These are phyloP conservation scores for Lipomyces mesembrius DNA, from an alignment of 805 yeast species.

Conservation along the genomic window DNA sequence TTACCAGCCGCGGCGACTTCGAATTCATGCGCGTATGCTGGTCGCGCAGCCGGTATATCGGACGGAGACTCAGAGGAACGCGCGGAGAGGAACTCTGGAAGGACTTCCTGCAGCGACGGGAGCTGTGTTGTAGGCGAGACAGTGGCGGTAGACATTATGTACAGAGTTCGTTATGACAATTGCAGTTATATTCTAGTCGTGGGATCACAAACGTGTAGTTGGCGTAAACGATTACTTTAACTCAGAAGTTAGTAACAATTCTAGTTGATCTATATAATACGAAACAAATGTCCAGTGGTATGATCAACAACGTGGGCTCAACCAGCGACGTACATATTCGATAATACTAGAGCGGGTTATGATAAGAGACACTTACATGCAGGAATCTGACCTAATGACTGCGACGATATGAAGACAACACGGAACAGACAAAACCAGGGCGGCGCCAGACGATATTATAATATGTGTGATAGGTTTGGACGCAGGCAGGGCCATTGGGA, in stretches of 20 bases:
- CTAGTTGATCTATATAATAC: too few species aligned
- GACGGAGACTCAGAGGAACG: slow-evolving; percentile 7
- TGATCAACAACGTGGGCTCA: too few species aligned
- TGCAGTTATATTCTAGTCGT: background rate
- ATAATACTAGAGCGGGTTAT: background rate
- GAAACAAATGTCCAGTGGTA: too few species aligned
- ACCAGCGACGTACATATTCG: too few species aligned
- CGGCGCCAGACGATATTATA: background rate
- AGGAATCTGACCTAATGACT: background rate
- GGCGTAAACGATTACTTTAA: background rate
- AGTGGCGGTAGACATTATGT: slow-evolving; percentile 1
- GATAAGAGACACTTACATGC: background rate
- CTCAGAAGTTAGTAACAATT: background rate
- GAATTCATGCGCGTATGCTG: slow-evolving; percentile 7
- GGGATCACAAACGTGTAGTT: background rate
- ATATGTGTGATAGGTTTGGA: background rate
- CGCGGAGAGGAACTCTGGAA: slow-evolving; percentile 30
- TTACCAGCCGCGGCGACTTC: slow-evolving; percentile 3
- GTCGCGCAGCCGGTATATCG: background rate
- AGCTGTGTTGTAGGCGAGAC: slow-evolving; percentile 28
- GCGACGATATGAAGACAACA: background rate
- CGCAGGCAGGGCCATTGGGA: background rate
- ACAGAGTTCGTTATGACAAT: background rate
- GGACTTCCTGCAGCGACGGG: slow-evolving; percentile 34
- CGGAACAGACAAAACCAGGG: background rate